Evolutionary conservation across 768 basidiomycete genomes (phyloP).

Genomic region (Paxillus ammoniavirescens): DNA sequence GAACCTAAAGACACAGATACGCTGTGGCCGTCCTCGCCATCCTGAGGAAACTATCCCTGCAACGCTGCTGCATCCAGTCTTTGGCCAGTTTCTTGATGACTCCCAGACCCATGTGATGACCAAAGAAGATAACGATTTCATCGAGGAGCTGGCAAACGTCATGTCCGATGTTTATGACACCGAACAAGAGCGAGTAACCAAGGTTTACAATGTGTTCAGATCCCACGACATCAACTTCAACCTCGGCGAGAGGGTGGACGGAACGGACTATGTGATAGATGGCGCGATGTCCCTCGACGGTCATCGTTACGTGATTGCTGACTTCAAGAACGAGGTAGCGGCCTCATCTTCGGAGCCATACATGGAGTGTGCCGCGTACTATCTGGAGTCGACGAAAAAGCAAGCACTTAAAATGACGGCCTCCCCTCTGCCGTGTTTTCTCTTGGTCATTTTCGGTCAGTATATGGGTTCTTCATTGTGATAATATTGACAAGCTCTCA

Average conservation of each 20-base stretch:
- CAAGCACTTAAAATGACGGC: background rate
- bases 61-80: conserved; percentile 22
- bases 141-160: conserved; percentile 10
- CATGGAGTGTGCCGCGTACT: conserved; percentile 22
- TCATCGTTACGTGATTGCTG: conserved; percentile 11
- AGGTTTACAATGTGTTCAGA: conserved; percentile 7
- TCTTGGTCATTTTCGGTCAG: conserved; percentile 24
- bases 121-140: conserved; percentile 20
- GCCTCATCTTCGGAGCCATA: conserved; percentile 21
- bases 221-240: background rate
- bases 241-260: background rate
- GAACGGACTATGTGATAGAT: conserved; percentile 12
- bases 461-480: no score
- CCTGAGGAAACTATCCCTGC: conserved; percentile 13
- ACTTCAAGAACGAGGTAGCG: conserved; percentile 23
- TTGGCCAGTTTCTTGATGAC: conserved; percentile 27
- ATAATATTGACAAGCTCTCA: no score
- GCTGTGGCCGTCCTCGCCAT: no score
- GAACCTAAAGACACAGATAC: no score
- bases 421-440: conserved; percentile 27
- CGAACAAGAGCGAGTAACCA: conserved; percentile 11
- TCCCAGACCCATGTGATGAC: conserved; percentile 16
- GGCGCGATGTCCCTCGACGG: conserved; percentile 9
- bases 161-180: conserved; percentile 21
- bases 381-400: conserved; percentile 15